Evolutionary conservation across 169 alveolate species (phyloP).

Genomic region (Perkinsus olseni): DNA sequence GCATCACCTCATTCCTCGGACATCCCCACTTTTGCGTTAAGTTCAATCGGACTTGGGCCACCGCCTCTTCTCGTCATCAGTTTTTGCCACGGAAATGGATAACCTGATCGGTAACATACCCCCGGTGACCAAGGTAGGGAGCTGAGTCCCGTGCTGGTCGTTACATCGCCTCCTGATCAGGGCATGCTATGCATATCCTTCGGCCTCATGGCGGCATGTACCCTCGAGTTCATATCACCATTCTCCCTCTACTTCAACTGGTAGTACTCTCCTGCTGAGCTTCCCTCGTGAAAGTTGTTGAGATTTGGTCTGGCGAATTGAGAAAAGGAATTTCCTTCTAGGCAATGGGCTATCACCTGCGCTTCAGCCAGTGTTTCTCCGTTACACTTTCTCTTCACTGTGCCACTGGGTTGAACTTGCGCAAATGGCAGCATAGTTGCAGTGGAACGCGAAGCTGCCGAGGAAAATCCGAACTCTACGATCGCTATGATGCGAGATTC

Average conservation of each 20-base stretch:
- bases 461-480: too few relatives aligned
- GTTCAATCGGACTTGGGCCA: too few relatives aligned
- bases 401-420: not conserved
- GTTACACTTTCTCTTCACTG: not conserved
- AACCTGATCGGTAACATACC: conserved; percentile 29
- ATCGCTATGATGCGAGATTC: too few relatives aligned
- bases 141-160: not conserved
- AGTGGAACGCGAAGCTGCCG: not conserved
- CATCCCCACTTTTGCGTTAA: not conserved
- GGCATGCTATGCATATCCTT: conserved; percentile 24
- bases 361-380: not conserved
- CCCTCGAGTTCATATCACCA: conserved; percentile 43
- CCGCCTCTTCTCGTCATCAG: not conserved
- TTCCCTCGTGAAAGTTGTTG: not conserved
- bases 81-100: conserved; percentile 9
- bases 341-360: not conserved
- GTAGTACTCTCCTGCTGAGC: conserved; percentile 19
- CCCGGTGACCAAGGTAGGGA: conserved; percentile 29
- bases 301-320: not conserved
- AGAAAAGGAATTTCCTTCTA: not conserved
- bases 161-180: not conserved
- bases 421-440: not conserved
- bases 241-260: conserved; percentile 38
- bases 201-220: conserved; percentile 38
- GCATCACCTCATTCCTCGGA: not conserved